Evolutionary conservation across 306 rosid genomes (phyloP), one percentile per base, ranked within the genome.

Genomic region (Cicer arietinum): DNA sequence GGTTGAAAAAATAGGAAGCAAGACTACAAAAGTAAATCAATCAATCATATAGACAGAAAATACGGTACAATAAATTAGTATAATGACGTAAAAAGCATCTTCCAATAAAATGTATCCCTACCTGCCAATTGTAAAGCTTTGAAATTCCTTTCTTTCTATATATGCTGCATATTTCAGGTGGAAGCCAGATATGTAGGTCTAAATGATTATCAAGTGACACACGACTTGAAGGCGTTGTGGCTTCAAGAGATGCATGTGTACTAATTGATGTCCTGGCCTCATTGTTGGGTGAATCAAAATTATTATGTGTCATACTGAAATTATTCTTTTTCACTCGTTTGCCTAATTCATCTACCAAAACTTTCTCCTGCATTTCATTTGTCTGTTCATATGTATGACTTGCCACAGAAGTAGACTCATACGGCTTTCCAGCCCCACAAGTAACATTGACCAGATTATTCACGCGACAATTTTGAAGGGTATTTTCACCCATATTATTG

Each of bases 101-200:
- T 62, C 30, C n/a, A 58, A 54, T 46, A 44, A 69, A 74, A 51
- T 54, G 71, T 43, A 83, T 35, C 5, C 4, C 64, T 90, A 91
- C 97, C 97, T 94, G 98, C 98, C 98, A 94, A 51, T 81, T 81
- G 79, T 94, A 92, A 69, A 94, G 87, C 80, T 87, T 91, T 41
- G 86, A 83, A 71, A 94, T 90, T 85, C 98, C 97, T 86, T 76
- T 94, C 80, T 79, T 88, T 81, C 87, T 84, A 82, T 91, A 94
- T 60, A 87, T 75, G 78, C 86, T 84, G 82, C 97, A 91, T 81
- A 94, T 82, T 87, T 94, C 98, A 77, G 88, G 79, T 60, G 96
- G 90, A 75, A 94, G 93, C 98, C 97, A 94, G 71, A 82, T 69
- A 56, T 72, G 82, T 72, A 94, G 86, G 79, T 89, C 86, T 71